Evolutionary conservation across 2,329 filamentous ascomycete genomes (phyloP).

Genomic region (Rosellinia necatrix): DNA sequence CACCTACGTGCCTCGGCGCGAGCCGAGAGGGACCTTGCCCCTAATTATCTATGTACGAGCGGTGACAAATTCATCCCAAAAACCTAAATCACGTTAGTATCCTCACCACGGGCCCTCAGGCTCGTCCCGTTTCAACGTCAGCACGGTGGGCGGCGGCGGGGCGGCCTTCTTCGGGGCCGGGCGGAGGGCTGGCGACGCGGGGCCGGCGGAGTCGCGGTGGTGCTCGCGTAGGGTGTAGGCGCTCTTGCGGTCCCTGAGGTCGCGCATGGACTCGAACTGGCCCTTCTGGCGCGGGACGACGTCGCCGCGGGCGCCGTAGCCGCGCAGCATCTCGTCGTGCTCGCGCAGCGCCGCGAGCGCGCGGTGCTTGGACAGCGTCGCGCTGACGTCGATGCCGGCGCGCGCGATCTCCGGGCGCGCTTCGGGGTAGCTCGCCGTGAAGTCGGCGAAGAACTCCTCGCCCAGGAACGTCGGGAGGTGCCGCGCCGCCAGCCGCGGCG

Average conservation of each 20-base stretch:
- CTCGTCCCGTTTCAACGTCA: too few species aligned
- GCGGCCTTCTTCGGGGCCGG: too few species aligned
- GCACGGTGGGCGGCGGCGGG: too few species aligned
- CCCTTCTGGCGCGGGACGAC: not conserved
- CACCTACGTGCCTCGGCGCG: too few species aligned
- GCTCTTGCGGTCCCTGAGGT: slow-evolving; percentile 23
- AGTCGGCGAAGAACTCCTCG: slow-evolving; percentile 35
- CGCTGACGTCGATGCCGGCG: slow-evolving; percentile 35
- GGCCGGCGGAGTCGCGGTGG: not conserved
- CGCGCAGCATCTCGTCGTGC: slow-evolving; percentile 34
- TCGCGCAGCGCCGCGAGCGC: slow-evolving; percentile 25
- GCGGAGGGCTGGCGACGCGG: too few species aligned
- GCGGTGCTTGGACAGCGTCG: slow-evolving; percentile 24
- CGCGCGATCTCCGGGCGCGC: slow-evolving; percentile 23
- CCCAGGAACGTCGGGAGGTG: slow-evolving; percentile 34
- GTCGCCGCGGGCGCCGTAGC: slow-evolving; percentile 27
- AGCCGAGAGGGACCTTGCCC: too few species aligned
- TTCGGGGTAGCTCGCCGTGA: slow-evolving; percentile 20
- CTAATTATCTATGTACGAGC: too few species aligned
- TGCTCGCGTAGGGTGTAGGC: slow-evolving; percentile 30
- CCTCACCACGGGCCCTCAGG: too few species aligned
- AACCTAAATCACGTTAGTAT: too few species aligned
- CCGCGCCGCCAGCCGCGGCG: not conserved
- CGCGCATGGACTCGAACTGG: slow-evolving; percentile 32
- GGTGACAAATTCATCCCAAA: too few species aligned